Base-by-base conservation (phyloP, 176 grass and related monocot species). In the Rhynchospora pubera region DNA sequence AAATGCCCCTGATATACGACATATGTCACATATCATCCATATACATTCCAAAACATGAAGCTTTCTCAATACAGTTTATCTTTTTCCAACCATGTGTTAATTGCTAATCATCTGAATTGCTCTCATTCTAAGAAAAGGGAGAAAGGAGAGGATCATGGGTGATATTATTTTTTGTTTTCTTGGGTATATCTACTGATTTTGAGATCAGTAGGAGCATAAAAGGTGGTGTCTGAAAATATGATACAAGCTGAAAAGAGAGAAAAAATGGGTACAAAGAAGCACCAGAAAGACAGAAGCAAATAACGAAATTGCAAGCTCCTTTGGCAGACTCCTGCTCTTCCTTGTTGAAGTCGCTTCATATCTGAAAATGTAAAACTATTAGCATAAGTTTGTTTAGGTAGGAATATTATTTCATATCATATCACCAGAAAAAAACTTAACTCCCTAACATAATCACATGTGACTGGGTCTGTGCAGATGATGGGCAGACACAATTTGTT, bases 331-430 rank as follows among this genome's bases (percentile, higher is more conserved):
- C 51, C 94, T 91, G 87, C 79, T 97, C 67, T 90, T 62, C 77
- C 77, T 90, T 7, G 94, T 90, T 82, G 91, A 88, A 34, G 91
- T 94, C 39, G 94, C 94, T 90, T 97, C 94, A 78, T 97, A 97
- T 80, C 94, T 97, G 89, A 85, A 79, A 91, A 28, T 48, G 2
- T 4, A 0, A 84, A 55, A 57, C 26, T 3, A 83, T 53, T 43
- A 62, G 28, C 9, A 62, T 28, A 28, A 76, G 48, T 77, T 74
- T 76, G 32, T 23, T 18, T 2, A 32, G 50, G 15, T 43, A 56
- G 6, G 15, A 12, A 75, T 77, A 8, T 15, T 9, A 77, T 56
- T 70, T 77, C 24, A 77, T 18, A 2, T 32, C 6, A 77, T 75
- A 14, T 75, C 50, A 76, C 23, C 21, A 16, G 23, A 1, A 28